Base-by-base conservation (phyloP, 2,329 filamentous ascomycete genomes). In the Aspergillus sojae region DNA sequence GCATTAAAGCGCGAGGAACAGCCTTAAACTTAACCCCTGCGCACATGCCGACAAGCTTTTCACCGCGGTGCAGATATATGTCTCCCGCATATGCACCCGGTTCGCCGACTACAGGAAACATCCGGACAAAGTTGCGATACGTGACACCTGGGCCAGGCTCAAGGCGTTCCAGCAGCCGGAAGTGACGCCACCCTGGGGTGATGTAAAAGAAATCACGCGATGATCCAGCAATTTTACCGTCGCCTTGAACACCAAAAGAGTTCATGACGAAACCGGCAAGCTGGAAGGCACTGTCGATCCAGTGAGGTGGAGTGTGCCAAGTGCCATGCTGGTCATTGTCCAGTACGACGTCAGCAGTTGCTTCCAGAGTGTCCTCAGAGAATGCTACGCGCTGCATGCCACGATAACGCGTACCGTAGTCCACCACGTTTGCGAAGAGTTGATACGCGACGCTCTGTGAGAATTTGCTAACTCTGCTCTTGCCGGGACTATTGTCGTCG, bases 201-300 rank as follows among this genome's bases (percentile, higher is more conserved):
- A 78, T 68, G 59, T 68, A 78, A 58, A 77, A 74, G 59, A 71
- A 68, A 43, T 73, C 67, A 34, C 69, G 64, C 6, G 72, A 64
- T 14, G 64, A 62, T 3, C 60, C 66, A 39, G 67, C 65, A 12
- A 71, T 69, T 16, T 67, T 69, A 5, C 34, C 14, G 9, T 36
- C 34, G 1, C 14, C 4, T 36, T 14, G 34, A 16, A 36, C 34
- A 16, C 34, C 34, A 36, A 36, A 36, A 6, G 34, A 36, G 53
- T 78, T 78, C 65, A 77, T 69, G 28, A 77, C 72, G 28, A 79
- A 74, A 4, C 76, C 76, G 34, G 70, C 73, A 4, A 78, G 62
- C 58, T 79, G 77, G 26, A 73, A 71, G n/a, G 78, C 66, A 50
- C 76, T 75, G 68, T 80, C 79, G 36, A 79, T 78, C 60, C 70